Evolutionary conservation across 1,284 basidiomycete genomes (phyloP).

Genomic region (Trametes versicolor): DNA sequence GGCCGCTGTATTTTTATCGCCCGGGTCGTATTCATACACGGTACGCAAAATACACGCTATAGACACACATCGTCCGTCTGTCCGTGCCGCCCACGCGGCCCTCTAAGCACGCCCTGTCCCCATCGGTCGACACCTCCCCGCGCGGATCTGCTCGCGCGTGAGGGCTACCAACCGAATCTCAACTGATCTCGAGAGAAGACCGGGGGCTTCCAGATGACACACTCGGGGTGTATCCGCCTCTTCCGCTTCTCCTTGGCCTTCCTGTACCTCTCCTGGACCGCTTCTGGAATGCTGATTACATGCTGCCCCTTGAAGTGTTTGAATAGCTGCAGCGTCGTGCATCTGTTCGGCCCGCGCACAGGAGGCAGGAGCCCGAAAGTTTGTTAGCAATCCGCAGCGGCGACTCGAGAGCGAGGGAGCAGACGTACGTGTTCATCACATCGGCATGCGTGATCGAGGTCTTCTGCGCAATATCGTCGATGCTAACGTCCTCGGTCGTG

Average conservation of each 20-base stretch:
- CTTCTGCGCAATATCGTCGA: conserved; percentile 97
- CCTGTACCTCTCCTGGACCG: conserved; percentile 91
- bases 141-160: conserved; percentile 17
- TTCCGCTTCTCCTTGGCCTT: conserved; percentile 85
- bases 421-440: conserved; percentile 95
- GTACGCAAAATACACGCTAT: conserved; percentile 33
- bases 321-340: conserved; percentile 94
- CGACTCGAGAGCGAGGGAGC: conserved; percentile 23
- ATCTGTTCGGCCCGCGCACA: conserved; percentile 57
- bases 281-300: conserved; percentile 92
- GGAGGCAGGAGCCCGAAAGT: conserved; percentile 20
- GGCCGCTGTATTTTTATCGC: conserved; percentile 39
- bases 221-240: conserved; percentile 83
- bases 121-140: conserved; percentile 15
- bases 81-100: conserved; percentile 24
- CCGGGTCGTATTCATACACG: conserved; percentile 34
- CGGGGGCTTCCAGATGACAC: conserved; percentile 93
- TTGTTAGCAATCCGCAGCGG: conserved; percentile 33
- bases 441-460: conserved; percentile 98
- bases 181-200: conserved; percentile 92
- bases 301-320: conserved; percentile 97
- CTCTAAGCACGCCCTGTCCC: conserved; percentile 21
- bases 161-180: conserved; percentile 82
- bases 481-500: conserved; percentile 82
- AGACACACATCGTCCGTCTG: conserved; percentile 28